Evolutionary conservation across 345 rosid genomes (phyloP), one percentile per base, ranked within the genome.

Genomic region (Lagerstroemia speciosa): DNA sequence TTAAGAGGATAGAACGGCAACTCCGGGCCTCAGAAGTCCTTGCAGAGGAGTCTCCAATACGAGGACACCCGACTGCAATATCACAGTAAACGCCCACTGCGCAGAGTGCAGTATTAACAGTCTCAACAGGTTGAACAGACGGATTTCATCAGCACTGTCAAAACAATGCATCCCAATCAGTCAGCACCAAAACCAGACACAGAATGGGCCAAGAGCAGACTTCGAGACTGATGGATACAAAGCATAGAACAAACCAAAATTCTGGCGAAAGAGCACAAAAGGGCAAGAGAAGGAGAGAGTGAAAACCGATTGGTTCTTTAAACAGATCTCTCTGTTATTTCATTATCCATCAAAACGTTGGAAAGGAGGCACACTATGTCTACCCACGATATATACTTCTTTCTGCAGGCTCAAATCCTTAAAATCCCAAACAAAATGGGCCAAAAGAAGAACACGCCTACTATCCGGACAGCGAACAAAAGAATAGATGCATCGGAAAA

Each of bases 371-470:
- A 63, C 32, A 64, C n/a, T 52, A 68, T 62, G 66, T 22, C 26
- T 55, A 30, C 26, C 61, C 2, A 24, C 30, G 14, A 55, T 3
- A 24, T 20, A 26, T 24, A 7, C 30, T 55, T 55, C 26, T 36
- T 36, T 36, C 31, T 24, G 31, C 61, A 48, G 55, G 55, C 55
- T 19, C 55, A 48, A 52, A 68, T 50, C 71, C 76, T 66, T 71
- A 62, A 69, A 69, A 65, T 67, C 34, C 69, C 77, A 70, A 74
- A 65, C 69, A 65, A 62, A 70, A 52, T 40, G 80, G 80, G 79
- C 76, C 58, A 26, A 30, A 72, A 63, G 65, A 75, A 72, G 78
- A 78, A 74, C 74, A 70, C 74, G 83, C 76, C 76, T 57, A 73
- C 50, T 67, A 30, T 2, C 14, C 30, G 63, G 72, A 73, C 55